phyloP scores from a whole-genome alignment of 73 alveolate genomes.

The Symbiodinium pilosum region DNA sequence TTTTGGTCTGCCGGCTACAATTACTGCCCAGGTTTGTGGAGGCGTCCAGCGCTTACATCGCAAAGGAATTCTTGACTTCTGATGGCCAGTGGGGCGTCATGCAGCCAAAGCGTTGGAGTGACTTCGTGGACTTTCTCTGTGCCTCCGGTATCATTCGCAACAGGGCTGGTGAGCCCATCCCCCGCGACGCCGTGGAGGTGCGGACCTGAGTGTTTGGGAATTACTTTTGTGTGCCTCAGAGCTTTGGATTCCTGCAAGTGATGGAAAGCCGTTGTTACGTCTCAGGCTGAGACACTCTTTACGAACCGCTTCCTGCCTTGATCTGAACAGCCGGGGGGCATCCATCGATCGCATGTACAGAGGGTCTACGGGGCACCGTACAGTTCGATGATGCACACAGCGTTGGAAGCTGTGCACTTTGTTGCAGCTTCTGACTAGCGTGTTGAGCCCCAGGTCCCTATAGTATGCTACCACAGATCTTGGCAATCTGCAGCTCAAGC shows the following conservation, averaged over 20 bases:
- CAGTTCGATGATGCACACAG: background rate
- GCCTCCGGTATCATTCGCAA: background rate
- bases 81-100: constrained; percentile 35
- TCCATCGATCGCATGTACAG: background rate
- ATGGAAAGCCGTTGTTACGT: too few species aligned
- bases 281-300: background rate
- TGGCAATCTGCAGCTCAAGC: too few species aligned
- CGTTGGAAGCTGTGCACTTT: too few species aligned
- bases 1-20: too few species aligned
- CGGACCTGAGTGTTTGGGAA: too few species aligned
- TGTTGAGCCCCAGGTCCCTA: too few species aligned
- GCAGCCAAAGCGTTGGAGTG: background rate
- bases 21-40: background rate
- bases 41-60: background rate
- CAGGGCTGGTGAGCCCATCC: constrained; percentile 5
- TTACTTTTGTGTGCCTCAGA: too few species aligned
- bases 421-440: background rate
- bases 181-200: background rate
- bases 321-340: background rate
- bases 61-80: background rate
- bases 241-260: too few species aligned
- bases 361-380: background rate
- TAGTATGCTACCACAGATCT: too few species aligned
- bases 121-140: background rate
- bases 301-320: background rate